Base-by-base conservation (phyloP, 2,329 filamentous ascomycete species). In the Penicillium brasilianum region DNA sequence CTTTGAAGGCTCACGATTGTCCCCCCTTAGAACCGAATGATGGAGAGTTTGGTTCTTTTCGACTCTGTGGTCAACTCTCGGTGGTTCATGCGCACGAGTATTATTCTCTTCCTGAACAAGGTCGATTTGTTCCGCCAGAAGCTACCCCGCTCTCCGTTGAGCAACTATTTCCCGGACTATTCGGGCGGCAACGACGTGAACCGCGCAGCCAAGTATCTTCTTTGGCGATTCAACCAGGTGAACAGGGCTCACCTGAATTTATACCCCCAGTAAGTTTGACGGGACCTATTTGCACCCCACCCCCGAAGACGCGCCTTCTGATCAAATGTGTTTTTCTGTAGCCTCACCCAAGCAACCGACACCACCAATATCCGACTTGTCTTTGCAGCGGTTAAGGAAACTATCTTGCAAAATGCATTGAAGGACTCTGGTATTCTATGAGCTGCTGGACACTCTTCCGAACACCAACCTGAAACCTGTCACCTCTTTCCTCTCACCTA, bases 41-140 rank as follows among this genome's bases (percentile, higher is more conserved):
- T 98, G 92, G 95, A 99, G 78, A 97, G 93, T 74, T 79, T 99
- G 55, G 87, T 98, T 16, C 85, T 99, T 4, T 99, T 99, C 76
- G 95, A 99, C 79, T 98, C 94, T 1, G 95, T 99, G 4, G 95
- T 99, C 69, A 99, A 99, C 80, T 98, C 95, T 34, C 86, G 95
- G 70, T 99, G 95, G 95, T 99, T 99, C 79, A 96, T 98, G 90
- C 86, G 95, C 70, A 99, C 95, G 13, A 97, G 93, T 75, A 99
- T 99, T 74, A 98, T 99, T 73, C 84, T 99, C 59, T 99, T 99
- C 81, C 85, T 99, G 64, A 99, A 99, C 83, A 99, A 99, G 78
- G 95, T 99, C 69, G 95, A 99, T 81, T 87, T 99, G 60, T 99
- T 99, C 85, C 94, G 95, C 77, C 90, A 93, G 74, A 99, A 99